Percentiles rank a stretch among this genome's conserved stretches.
Evolutionary conservation across 2,329 filamentous ascomycete genomes (phyloP).

Genomic region (Myriangium duriaei): DNA sequence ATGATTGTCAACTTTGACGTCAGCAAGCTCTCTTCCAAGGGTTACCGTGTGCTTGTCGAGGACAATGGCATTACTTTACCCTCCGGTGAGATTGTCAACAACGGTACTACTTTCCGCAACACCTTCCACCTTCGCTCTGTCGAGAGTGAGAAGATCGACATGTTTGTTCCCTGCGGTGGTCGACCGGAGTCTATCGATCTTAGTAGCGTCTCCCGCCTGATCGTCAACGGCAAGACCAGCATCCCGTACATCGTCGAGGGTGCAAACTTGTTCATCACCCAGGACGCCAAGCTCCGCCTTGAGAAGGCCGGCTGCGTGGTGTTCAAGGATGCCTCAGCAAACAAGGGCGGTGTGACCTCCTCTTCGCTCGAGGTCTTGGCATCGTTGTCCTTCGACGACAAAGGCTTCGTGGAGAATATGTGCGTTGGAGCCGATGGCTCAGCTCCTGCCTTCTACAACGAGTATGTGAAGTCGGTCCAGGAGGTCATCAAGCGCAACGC

Average conservation of each 20-base stretch:
- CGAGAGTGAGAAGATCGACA: slow-evolving; percentile 54
- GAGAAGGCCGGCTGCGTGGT: slow-evolving; percentile 91
- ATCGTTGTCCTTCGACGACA: slow-evolving; percentile 85
- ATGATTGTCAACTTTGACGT: slow-evolving; percentile 86
- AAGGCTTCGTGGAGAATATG: slow-evolving; percentile 84
- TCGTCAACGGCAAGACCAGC: slow-evolving; percentile 72
- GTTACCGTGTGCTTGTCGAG: slow-evolving; percentile 86
- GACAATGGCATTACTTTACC: slow-evolving; percentile 83
- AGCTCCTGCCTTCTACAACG: slow-evolving; percentile 79
- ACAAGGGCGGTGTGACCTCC: slow-evolving; percentile 96
- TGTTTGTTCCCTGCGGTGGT: slow-evolving; percentile 91
- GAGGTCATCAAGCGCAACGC: slow-evolving; percentile 84
- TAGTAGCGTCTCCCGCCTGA: slow-evolving; percentile 72
- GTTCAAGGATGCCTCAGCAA: slow-evolving; percentile 95
- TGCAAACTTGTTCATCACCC: slow-evolving; percentile 96
- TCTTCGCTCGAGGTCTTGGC: slow-evolving; percentile 94
- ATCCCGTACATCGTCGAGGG: slow-evolving; percentile 96
- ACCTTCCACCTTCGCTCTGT: slow-evolving; percentile 82
- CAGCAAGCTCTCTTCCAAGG: slow-evolving; percentile 72
- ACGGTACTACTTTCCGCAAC: slow-evolving; percentile 93
- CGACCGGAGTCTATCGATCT: slow-evolving; percentile 95
- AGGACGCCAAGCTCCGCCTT: slow-evolving; percentile 89
- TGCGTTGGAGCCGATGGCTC: slow-evolving; percentile 67
- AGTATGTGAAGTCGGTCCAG: slow-evolving; percentile 87
- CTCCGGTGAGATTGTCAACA: slow-evolving; percentile 71